Base-by-base conservation (phyloP, 495 filamentous ascomycete genomes). In the Cercophora scortea region DNA sequence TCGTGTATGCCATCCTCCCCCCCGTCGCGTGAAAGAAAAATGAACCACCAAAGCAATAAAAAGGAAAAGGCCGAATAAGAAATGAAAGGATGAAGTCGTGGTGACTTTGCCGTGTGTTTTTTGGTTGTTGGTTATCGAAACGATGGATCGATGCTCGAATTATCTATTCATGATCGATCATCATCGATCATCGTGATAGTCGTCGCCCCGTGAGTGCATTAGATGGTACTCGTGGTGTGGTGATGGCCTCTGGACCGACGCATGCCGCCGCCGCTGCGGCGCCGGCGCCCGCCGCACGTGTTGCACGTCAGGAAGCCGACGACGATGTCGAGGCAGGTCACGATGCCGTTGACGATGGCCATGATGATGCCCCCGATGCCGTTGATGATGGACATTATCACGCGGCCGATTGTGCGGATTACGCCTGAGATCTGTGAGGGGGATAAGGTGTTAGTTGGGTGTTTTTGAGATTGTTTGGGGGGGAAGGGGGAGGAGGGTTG, bases 301-400 rank as follows among this genome's bases (percentile, higher is more conserved):
- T 88, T 82, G 75, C 90, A 96, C 42, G 90, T 95, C 50, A 96
- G 70, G 76, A 84, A 95, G 53, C 79, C 81, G 74, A 96, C 85
- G 71, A 95, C 77, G 71, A 88, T 87, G 70, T 85, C 84, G 75
- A 95, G 79, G 71, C 95, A 73, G 54, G 80, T 67, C 60, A 90
- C 61, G 65, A 93, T 76, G 65, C 80, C 91, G 58, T 83, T 69
- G 61, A 90, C 62, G 62, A 94, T 80, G 63, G 81, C 91, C 68
- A 79, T 81, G 77, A 96, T 84, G 75, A 97, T 89, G 56, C 82
- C 81, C 55, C 78, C 80, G 52, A 88, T 77, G 72, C 88, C 78
- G 59, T 78, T 75, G 48, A 85, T 89, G 66, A 98, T 80, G 61
- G 83, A 84, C 82, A 90, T 95, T 55, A 96, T 75, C 64, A 80